Evolutionary conservation across 179 eudicot genomes (phyloP).

Genomic region (Heliamphora pulchella): DNA sequence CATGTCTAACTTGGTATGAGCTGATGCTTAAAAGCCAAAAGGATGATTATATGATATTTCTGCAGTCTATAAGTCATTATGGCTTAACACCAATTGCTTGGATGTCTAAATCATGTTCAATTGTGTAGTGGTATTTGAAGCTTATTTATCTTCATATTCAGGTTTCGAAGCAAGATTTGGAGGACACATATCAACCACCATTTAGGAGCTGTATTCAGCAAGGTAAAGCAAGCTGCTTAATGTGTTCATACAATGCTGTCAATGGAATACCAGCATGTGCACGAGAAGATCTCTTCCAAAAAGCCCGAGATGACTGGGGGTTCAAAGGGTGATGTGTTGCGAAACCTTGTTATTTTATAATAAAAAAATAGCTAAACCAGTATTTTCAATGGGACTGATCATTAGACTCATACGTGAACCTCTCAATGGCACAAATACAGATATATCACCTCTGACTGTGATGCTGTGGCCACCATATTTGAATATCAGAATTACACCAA

Average conservation of each 20-base stretch:
- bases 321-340: conserved; percentile 60
- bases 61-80: background rate
- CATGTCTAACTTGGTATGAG: background rate
- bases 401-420: conserved; percentile 14
- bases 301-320: conserved; percentile 78
- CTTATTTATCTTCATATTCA: conserved; percentile 19
- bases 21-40: background rate
- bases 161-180: conserved; percentile 88
- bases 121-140: background rate
- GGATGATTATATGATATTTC: background rate
- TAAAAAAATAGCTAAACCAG: background rate
- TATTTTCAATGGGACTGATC: background rate
- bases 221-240: conserved; percentile 94
- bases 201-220: conserved; percentile 69
- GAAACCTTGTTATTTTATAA: background rate
- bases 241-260: conserved; percentile 87
- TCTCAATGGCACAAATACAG: conserved; percentile 38
- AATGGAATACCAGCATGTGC: conserved; percentile 94
- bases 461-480: conserved; percentile 89
- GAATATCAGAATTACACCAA: conserved; percentile 64
- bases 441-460: conserved; percentile 88
- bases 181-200: conserved; percentile 84
- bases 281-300: conserved; percentile 51
- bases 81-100: background rate
- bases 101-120: background rate